A percentile compares a stretch with the other conserved stretches of the same genome.
phyloP scores from a whole-genome alignment of 768 basidiomycete genomes.

The Phlebiopsis flavidoalba region DNA sequence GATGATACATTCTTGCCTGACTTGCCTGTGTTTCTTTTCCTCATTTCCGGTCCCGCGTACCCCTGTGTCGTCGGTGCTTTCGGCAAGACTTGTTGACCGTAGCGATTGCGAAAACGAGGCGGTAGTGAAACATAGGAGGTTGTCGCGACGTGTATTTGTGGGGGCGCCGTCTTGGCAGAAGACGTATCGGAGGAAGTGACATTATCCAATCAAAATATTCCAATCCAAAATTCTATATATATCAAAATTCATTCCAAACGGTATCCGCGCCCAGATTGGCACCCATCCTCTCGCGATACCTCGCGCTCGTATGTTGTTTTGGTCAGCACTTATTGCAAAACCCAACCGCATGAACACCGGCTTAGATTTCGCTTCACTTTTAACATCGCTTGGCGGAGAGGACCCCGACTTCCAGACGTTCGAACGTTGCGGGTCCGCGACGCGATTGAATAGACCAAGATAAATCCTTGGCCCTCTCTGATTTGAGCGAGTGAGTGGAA shows the following conservation, averaged over 20 bases:
- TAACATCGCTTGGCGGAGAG: slow-evolving; percentile 87
- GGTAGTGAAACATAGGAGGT: slow-evolving; percentile 77
- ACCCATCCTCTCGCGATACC: slow-evolving; percentile 88
- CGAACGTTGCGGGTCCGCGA: slow-evolving; percentile 90
- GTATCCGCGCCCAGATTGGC: slow-evolving; percentile 69
- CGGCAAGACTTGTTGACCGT: slow-evolving; percentile 57
- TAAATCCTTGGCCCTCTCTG: slow-evolving; percentile 97
- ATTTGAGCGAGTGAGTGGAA: neutral
- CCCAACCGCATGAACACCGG: slow-evolving; percentile 91
- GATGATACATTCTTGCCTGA: slow-evolving; percentile 62
- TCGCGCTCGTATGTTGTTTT: slow-evolving; percentile 88
- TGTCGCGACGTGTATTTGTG: slow-evolving; percentile 95
- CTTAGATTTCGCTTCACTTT: slow-evolving; percentile 81
- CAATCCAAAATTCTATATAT: too few species aligned
- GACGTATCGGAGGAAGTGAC: slow-evolving; percentile 95
- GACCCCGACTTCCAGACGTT: slow-evolving; percentile 82
- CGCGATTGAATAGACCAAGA: slow-evolving; percentile 94
- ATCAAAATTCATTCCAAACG: too few species aligned
- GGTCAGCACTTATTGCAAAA: slow-evolving; percentile 96
- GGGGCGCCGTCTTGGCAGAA: slow-evolving; percentile 95
- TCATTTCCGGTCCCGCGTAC: slow-evolving; percentile 19
- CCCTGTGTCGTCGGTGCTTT: slow-evolving; percentile 39
- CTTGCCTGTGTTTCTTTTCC: slow-evolving; percentile 32
- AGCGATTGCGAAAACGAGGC: slow-evolving; percentile 83
- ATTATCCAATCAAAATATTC: too few species aligned